Evolutionary conservation across 495 filamentous ascomycete species (phyloP).

Genomic region (Neurospora sp.): DNA sequence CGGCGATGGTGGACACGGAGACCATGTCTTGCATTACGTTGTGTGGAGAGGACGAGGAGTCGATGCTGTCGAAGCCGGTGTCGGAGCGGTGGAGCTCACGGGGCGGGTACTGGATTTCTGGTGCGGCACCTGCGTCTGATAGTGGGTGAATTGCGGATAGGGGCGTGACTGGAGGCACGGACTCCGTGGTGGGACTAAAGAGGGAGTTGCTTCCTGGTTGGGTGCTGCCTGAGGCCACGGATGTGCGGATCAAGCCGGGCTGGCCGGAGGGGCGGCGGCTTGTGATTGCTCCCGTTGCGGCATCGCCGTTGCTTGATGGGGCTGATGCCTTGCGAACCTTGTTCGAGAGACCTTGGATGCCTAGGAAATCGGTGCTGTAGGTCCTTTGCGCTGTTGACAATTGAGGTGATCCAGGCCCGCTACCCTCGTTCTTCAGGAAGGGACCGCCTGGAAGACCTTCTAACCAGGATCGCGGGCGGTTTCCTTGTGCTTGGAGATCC

Average conservation of each 20-base stretch:
- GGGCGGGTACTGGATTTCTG: conserved; percentile 31
- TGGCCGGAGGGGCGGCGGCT: conserved; percentile 30
- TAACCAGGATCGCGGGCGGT: conserved; percentile 62
- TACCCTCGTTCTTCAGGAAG: conserved; percentile 26
- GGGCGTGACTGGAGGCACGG: background rate
- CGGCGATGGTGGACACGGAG: conserved; percentile 76
- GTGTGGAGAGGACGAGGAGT: conserved; percentile 54
- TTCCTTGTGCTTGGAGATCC: background rate
- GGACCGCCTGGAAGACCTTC: conserved; percentile 39
- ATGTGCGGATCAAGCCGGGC: conserved; percentile 19
- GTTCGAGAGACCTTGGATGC: conserved; percentile 29
- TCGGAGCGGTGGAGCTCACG: conserved; percentile 42
- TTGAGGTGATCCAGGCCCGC: conserved; percentile 37
- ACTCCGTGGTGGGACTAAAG: conserved; percentile 27
- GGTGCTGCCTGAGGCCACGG: conserved; percentile 6
- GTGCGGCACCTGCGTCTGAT: conserved; percentile 29
- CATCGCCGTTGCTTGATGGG: conserved; percentile 35
- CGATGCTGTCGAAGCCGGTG: conserved; percentile 43
- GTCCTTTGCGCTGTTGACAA: conserved; percentile 31
- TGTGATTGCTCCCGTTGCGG: conserved; percentile 16
- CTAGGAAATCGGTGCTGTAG: conserved; percentile 38
- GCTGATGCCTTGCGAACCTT: conserved; percentile 34
- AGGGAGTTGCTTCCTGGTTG: conserved; percentile 20
- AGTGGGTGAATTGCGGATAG: background rate
- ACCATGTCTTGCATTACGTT: conserved; percentile 78